Conservation (phyloP, 495 filamentous ascomycete genomes). For the Penicillium riverlandense region DNA sequence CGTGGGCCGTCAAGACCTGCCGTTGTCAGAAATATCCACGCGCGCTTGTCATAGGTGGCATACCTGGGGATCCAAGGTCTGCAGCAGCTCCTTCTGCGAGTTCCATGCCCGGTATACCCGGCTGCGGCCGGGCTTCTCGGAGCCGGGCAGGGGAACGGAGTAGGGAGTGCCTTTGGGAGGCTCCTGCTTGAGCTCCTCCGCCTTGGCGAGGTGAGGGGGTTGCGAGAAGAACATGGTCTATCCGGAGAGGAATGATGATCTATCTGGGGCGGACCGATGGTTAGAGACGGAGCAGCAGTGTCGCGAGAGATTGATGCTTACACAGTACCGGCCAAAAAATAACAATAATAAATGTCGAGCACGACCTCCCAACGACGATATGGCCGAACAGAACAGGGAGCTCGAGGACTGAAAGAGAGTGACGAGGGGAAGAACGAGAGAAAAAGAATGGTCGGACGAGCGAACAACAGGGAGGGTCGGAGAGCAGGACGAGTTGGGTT, state of each 20-base stretch:
- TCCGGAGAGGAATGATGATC: slow-evolving; percentile 2
- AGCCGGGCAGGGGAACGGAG: slow-evolving; percentile 63
- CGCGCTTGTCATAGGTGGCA: slow-evolving; percentile 1
- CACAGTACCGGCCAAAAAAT: neutral
- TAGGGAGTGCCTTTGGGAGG: slow-evolving; percentile 42
- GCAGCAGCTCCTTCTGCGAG: slow-evolving; percentile 61
- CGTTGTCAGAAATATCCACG: no score
- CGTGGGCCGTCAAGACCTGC: slow-evolving; percentile 63
- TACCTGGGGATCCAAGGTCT: slow-evolving; percentile 68
- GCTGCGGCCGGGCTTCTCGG: slow-evolving; percentile 63
- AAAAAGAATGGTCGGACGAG: slow-evolving; percentile 6
- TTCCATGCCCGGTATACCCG: slow-evolving; percentile 80
- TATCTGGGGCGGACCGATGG: slow-evolving; percentile 2
- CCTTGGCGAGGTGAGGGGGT: slow-evolving; percentile 33
- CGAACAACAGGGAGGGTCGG: slow-evolving; percentile 7
- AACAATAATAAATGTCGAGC: neutral
- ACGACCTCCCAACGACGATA: neutral
- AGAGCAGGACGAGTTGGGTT: slow-evolving; percentile 12
- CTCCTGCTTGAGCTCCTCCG: slow-evolving; percentile 31
- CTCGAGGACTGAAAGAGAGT: neutral
- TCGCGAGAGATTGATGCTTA: neutral
- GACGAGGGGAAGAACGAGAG: slow-evolving; percentile 3
- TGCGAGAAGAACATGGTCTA: slow-evolving; percentile 35
- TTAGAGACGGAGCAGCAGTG: neutral
- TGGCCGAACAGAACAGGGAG: neutral